Conservation (phyloP, 164 flowering plant species). For the Liriodendron chinense region DNA sequence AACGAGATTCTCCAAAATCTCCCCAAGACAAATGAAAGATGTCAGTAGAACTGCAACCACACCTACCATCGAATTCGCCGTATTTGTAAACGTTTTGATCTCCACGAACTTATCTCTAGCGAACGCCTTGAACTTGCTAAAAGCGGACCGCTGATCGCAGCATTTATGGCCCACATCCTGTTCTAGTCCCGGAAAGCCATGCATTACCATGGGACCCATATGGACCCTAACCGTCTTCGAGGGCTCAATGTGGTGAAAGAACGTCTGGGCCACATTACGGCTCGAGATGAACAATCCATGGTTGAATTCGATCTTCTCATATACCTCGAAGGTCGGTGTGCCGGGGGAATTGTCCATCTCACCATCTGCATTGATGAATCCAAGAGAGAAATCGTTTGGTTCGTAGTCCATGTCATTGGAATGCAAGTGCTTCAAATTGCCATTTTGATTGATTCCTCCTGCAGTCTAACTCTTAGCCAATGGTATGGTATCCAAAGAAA, state of each 20-base stretch:
- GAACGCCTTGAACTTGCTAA: slow-evolving; percentile 24
- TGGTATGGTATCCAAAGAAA: not conserved
- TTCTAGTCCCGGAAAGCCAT: slow-evolving; percentile 17
- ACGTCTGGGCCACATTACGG: slow-evolving; percentile 57
- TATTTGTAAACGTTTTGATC: slow-evolving; percentile 11
- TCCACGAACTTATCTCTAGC: slow-evolving; percentile 22
- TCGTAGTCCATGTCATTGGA: not conserved
- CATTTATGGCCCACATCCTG: not conserved
- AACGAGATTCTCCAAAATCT: slow-evolving; percentile 10
- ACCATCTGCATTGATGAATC: slow-evolving; percentile 38
- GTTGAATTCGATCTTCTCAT: slow-evolving; percentile 61
- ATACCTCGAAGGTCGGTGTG: slow-evolving; percentile 45
- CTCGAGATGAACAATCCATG: slow-evolving; percentile 68
- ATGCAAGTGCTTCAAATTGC: not conserved
- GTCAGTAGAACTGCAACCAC: slow-evolving; percentile 32
- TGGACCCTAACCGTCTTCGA: slow-evolving; percentile 63
- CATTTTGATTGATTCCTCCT: slow-evolving; percentile 30
- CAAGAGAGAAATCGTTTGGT: slow-evolving; percentile 37
- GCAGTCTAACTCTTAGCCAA: slow-evolving; percentile 14
- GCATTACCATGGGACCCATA: slow-evolving; percentile 31
- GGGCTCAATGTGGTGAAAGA: slow-evolving; percentile 69
- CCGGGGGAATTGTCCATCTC: slow-evolving; percentile 31
- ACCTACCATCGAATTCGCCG: slow-evolving; percentile 16
- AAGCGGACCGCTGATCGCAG: slow-evolving; percentile 8
- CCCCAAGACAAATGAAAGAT: slow-evolving; percentile 27